Evolutionary conservation across 2,329 filamentous ascomycete species (phyloP), one percentile per base, ranked within the genome.

Genomic region (Ceratocystis harringtonii): DNA sequence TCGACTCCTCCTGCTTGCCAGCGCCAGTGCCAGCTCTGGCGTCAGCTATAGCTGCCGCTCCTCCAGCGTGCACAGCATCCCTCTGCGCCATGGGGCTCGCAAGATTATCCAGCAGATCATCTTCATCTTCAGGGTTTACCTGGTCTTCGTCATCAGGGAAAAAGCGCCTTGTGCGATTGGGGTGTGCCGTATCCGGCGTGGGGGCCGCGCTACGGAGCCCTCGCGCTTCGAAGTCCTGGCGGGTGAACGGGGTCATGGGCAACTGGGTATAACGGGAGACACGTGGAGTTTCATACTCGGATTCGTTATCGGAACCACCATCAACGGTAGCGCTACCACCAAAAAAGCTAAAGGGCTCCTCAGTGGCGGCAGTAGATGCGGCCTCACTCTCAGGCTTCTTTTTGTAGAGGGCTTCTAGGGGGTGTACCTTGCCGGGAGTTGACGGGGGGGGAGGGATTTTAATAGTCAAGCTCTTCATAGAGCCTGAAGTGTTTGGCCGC

Each of bases 371-470:
- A 69, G 75, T 62, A 70, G 76, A 69, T 68, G 36, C 25, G n/a
- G 64, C 36, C 0, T 83, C 75, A 30, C 5, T n/a, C 4, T 48
- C 61, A 19, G 61, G 45, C 15, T 62, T 62, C 3, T 84, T 84
- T 76, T 96, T 97, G 80, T 95, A 99, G 1, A 97, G 81, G 0
- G 90, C 90, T 77, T 97, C 92, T 1, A 97, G 81, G 0, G 94
- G 92, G 70, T 97, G 92, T 0, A 96, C 78, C 68, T 81, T 78
- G 62, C 75, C 73, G 0, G 80, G 77, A 5, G 78, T 78, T 64
- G 74, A 68, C 22, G 78, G 76, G 32, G 74, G 76, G 15, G 80
- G 80, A 17, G 80, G 80, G 65, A 83, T 82, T 70, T 79, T 80
- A 73, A 85, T 82, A 30, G 78, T 80, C 55, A 86, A 74, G 70